Conservation (phyloP, 1,284 basidiomycete genomes). For the Microbotryum silenes-acaulis region DNA sequence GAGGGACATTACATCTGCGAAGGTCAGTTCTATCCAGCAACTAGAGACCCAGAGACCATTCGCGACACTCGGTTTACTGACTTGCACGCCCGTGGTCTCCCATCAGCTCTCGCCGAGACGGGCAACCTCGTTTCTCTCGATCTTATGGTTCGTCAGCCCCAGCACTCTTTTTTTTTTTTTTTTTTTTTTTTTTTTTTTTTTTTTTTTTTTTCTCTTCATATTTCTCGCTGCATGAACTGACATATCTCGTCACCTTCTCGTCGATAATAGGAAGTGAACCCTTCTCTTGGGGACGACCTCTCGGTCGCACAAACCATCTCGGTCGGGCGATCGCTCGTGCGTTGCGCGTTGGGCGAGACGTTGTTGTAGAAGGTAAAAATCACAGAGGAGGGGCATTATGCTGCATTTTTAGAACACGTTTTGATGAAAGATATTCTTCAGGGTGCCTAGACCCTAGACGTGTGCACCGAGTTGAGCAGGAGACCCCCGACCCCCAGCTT, state of each 20-base stretch:
- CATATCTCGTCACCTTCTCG: not conserved
- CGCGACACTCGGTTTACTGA: too few relatives aligned
- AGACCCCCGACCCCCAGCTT: too few relatives aligned
- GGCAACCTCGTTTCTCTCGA: constrained; percentile 85
- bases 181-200: too few relatives aligned
- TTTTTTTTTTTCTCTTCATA: too few relatives aligned
- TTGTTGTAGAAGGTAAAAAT: constrained; percentile 33
- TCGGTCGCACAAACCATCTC: constrained; percentile 81
- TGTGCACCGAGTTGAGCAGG: too few relatives aligned
- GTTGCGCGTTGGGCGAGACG: constrained; percentile 74
- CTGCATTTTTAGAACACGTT: too few relatives aligned
- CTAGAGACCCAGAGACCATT: too few relatives aligned
- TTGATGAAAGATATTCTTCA: too few relatives aligned
- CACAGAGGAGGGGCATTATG: too few relatives aligned
- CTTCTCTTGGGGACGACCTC: constrained; percentile 63
- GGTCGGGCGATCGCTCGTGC: constrained; percentile 84
- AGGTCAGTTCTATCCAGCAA: constrained; percentile 16
- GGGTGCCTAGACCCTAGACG: too few relatives aligned
- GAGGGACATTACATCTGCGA: constrained; percentile 98
- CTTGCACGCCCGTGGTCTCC: not conserved
- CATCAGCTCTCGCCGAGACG: constrained; percentile 74
- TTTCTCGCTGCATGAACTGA: too few relatives aligned
- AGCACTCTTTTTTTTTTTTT: not conserved
- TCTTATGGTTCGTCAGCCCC: constrained; percentile 58
- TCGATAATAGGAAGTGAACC: constrained; percentile 85